Percentiles rank a stretch among this genome's conserved stretches.
phyloP scores from a whole-genome alignment of 352 stramenopile genomes.

The Phytophthora constricta region DNA sequence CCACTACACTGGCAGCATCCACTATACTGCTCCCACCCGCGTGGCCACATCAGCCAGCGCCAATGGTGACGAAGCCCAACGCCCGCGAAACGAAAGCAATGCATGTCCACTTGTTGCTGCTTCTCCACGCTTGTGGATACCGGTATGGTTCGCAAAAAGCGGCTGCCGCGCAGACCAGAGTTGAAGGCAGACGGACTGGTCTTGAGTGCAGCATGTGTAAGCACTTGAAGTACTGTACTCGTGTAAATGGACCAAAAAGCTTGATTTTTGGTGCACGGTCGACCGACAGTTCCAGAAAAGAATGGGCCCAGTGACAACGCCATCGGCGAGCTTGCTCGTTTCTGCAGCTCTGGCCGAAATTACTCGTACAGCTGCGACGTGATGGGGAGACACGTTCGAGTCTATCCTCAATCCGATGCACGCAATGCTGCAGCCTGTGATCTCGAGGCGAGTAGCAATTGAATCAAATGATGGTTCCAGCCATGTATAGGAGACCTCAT shows the following conservation, averaged over 20 bases:
- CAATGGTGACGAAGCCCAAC: too few species aligned
- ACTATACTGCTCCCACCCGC: too few species aligned
- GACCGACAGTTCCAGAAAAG: too few species aligned
- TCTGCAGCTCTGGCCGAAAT: not conserved
- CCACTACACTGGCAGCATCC: too few species aligned
- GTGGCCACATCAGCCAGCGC: too few species aligned
- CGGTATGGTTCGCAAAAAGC: not conserved
- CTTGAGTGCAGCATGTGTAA: not conserved
- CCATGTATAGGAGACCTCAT: not conserved
- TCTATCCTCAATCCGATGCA: not conserved
- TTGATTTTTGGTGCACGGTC: too few species aligned
- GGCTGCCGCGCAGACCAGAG: not conserved
- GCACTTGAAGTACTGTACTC: too few species aligned
- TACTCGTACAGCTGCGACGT: not conserved
- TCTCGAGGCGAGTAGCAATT: too few species aligned
- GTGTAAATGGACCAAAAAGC: too few species aligned
- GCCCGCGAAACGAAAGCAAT: too few species aligned
- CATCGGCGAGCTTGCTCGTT: not conserved
- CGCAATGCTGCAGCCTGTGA: too few species aligned
- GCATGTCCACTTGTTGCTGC: not conserved
- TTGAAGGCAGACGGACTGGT: not conserved
- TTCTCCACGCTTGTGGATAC: not conserved
- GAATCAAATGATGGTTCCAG: not conserved
- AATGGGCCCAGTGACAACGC: too few species aligned
- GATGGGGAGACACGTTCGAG: not conserved